Conservation (phyloP, 139 green algal species). For the Mesotaenium endlicherianum region DNA sequence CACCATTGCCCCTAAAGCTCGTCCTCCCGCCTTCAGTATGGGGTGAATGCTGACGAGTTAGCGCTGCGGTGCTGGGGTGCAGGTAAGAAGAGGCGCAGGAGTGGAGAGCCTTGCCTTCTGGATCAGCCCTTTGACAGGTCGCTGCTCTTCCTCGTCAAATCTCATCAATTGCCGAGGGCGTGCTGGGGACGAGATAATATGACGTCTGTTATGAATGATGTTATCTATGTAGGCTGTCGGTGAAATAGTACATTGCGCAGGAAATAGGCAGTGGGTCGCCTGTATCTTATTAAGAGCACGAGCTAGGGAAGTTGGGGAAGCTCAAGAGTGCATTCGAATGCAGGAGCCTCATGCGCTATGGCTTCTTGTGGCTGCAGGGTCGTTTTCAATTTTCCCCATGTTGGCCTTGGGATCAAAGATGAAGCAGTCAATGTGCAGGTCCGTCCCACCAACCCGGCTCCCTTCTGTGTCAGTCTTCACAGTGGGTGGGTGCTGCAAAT, state of each 20-base stretch:
- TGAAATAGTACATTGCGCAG: background rate
- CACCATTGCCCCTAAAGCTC: too few relatives aligned
- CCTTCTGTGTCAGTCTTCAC: background rate
- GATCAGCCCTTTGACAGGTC: conserved; percentile 16
- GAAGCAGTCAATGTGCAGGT: conserved; percentile 44
- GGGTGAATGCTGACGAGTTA: too few relatives aligned
- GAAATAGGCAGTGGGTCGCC: background rate
- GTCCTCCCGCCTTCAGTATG: too few relatives aligned
- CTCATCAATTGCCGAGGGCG: background rate
- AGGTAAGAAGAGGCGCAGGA: conserved; percentile 3
- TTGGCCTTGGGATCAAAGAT: conserved; percentile 51
- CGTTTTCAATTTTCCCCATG: conserved; percentile 52
- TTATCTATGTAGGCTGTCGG: background rate
- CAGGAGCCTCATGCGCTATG: background rate
- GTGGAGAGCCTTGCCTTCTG: background rate
- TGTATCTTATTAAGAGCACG: background rate
- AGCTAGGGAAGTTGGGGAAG: background rate
- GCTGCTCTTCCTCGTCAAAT: background rate
- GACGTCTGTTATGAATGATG: background rate
- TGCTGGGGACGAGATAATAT: too few relatives aligned
- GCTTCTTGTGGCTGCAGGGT: conserved; percentile 9
- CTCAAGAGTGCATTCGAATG: background rate
- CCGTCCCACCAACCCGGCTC: background rate
- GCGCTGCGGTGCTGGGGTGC: too few relatives aligned
- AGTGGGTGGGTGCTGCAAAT: too few relatives aligned